Conservation (phyloP, 2,329 filamentous ascomycete species). For the Aspergillus thermomutatus region DNA sequence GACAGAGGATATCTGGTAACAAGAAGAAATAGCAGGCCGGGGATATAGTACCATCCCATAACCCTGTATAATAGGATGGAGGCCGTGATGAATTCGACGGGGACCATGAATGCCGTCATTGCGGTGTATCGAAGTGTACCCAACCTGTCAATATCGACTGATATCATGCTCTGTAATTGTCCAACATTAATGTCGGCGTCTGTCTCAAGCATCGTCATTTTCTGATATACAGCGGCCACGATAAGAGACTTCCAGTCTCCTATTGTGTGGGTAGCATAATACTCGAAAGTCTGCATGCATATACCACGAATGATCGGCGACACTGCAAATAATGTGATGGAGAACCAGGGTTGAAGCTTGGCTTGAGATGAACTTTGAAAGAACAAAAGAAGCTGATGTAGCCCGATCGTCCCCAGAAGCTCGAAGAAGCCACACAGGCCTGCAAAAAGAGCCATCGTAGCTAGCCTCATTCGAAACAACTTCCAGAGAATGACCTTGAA, state of each 20-base stretch:
- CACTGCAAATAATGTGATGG: constrained; percentile 2
- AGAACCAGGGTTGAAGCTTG: constrained; percentile 7
- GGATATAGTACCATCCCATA: constrained; percentile 12
- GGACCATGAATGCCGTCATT: constrained; percentile 11
- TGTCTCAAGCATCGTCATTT: not conserved
- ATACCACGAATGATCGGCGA: constrained; percentile 11
- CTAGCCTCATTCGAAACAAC: constrained; percentile 4
- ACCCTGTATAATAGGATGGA: constrained; percentile 8
- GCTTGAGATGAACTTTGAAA: constrained; percentile 4
- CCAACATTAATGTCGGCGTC: constrained; percentile 4
- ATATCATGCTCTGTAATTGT: constrained; percentile 11
- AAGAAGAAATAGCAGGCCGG: constrained; percentile 9
- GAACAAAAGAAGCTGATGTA: constrained; percentile 9
- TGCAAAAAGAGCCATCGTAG: constrained; percentile 3
- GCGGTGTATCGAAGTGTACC: constrained; percentile 10
- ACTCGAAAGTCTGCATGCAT: constrained; percentile 14
- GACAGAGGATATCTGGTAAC: constrained; percentile 9
- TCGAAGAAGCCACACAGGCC: constrained; percentile 8
- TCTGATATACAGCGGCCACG: constrained; percentile 7
- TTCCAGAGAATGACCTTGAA: constrained; percentile 5
- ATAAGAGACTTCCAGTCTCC: constrained; percentile 9
- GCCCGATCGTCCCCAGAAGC: constrained; percentile 7
- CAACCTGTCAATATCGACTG: constrained; percentile 11
- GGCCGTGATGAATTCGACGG: constrained; percentile 6
- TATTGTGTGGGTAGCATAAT: constrained; percentile 12